Percentiles rank a stretch among this genome's conserved stretches.
phyloP scores from a whole-genome alignment of 768 basidiomycete genomes.

The Xerocomus spinulosus region DNA sequence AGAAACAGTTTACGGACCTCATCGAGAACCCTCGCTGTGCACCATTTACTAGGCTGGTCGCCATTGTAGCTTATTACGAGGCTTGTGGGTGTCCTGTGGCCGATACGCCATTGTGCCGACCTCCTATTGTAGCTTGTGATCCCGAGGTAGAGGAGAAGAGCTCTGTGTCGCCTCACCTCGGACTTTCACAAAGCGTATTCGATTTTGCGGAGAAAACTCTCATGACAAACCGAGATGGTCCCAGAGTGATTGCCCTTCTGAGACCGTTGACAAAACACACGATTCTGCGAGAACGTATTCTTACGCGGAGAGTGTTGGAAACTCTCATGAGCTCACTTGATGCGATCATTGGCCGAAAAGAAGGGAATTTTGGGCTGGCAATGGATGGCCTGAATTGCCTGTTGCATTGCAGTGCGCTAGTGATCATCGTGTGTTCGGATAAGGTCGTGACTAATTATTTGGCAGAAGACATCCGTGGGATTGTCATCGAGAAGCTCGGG shows the following conservation, averaged over 20 bases:
- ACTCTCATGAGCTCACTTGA: slow-evolving; percentile 12
- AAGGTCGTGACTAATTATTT: not conserved
- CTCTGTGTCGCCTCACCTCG: not conserved
- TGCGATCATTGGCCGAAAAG: not conserved
- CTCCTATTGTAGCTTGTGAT: slow-evolving; percentile 2
- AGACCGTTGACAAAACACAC: slow-evolving; percentile 15
- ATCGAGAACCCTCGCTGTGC: slow-evolving; percentile 3
- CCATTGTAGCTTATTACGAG: slow-evolving; percentile 19
- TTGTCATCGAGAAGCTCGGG: slow-evolving; percentile 4
- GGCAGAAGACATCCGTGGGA: slow-evolving; percentile 8
- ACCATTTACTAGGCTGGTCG: slow-evolving; percentile 14
- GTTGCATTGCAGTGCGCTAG: slow-evolving; percentile 11
- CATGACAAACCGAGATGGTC: slow-evolving; percentile 8
- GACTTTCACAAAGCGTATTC: no score
- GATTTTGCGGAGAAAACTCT: slow-evolving; percentile 12
- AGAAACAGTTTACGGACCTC: slow-evolving; percentile 4
- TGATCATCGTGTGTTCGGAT: not conserved
- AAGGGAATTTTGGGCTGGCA: slow-evolving; percentile 12
- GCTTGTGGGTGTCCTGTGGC: slow-evolving; percentile 7
- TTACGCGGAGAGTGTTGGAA: slow-evolving; percentile 5
- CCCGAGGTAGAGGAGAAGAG: not conserved
- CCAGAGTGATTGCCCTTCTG: slow-evolving; percentile 17
- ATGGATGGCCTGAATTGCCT: slow-evolving; percentile 20
- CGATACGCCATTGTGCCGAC: no score
- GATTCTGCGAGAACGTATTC: slow-evolving; percentile 8